Percentiles rank a stretch among this genome's conserved stretches.
Evolutionary conservation across 192 early-diverging fungal genomes (phyloP).

Genomic region (Backusella sp.): DNA sequence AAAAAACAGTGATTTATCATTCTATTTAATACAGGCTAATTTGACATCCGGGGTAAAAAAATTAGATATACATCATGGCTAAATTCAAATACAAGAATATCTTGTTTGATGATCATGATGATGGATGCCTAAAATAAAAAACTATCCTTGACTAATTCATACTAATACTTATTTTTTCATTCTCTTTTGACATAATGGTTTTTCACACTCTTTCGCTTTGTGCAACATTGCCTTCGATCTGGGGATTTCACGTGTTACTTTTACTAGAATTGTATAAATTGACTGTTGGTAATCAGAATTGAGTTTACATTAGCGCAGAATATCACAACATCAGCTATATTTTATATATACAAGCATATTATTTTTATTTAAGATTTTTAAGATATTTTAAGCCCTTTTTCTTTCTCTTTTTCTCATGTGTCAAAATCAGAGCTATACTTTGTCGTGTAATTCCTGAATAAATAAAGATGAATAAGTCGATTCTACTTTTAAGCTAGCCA

Average conservation of each 20-base stretch:
- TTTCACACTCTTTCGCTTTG: neutral
- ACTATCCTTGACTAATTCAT: neutral
- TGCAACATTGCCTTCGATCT: neutral
- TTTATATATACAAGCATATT: neutral
- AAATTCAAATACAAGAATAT: too few species aligned
- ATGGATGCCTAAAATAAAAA: too few species aligned
- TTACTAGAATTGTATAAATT: neutral
- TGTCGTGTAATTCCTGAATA: neutral
- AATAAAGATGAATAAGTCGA: neutral
- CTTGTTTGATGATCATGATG: too few species aligned
- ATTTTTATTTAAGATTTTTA: neutral
- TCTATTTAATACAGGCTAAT: neutral
- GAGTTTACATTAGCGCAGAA: neutral
- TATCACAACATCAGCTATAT: neutral
- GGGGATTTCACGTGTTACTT: neutral
- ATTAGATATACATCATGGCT: too few species aligned
- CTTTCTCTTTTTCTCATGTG: neutral
- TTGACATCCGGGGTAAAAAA: neutral
- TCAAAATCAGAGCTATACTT: too few species aligned
- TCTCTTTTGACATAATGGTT: conserved; percentile 4
- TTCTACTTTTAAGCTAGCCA: neutral
- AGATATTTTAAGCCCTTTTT: too few species aligned
- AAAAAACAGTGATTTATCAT: neutral
- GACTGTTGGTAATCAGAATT: conserved; percentile 3
- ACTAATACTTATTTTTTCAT: neutral